Conservation (phyloP, 495 filamentous ascomycete genomes). For the Bacidia rubella region DNA sequence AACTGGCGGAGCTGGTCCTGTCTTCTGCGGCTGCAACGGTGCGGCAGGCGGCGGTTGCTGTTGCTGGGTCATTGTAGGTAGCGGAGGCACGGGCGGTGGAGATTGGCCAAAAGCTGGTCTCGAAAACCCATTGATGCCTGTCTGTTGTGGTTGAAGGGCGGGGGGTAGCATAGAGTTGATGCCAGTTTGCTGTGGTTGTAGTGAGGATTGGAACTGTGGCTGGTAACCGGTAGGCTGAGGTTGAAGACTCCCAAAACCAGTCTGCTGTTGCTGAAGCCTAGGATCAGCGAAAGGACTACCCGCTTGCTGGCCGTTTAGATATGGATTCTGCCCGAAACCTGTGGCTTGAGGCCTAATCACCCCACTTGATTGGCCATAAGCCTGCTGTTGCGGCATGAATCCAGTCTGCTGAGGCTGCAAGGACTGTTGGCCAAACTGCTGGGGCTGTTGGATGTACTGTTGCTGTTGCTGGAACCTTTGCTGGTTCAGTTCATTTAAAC, state of each 20-base stretch:
- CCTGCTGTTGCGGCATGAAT: conserved; percentile 25
- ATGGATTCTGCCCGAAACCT: conserved; percentile 33
- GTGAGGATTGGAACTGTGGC: conserved; percentile 38
- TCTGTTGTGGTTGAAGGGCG: conserved; percentile 40
- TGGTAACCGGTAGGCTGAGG: conserved; percentile 57
- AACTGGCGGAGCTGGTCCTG: conserved; percentile 81
- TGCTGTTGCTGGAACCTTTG: conserved; percentile 43
- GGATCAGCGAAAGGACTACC: conserved; percentile 43
- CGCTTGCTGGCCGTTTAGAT: conserved; percentile 31
- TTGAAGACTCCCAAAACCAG: conserved; percentile 44
- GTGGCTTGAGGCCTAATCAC: conserved; percentile 27
- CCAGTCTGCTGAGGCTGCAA: conserved; percentile 34
- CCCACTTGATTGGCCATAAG: conserved; percentile 1
- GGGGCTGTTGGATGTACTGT: conserved; percentile 27
- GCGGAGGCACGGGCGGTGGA: conserved; percentile 18
- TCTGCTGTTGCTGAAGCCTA: conserved; percentile 29
- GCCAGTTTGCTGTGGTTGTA: conserved; percentile 33
- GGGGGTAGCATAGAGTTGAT: conserved; percentile 46
- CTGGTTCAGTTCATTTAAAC: conserved; percentile 55
- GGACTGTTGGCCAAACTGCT: conserved; percentile 37
- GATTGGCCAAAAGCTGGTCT: conserved; percentile 16
- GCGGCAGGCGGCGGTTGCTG: conserved; percentile 41
- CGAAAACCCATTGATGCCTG: conserved; percentile 43
- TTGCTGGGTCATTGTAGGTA: conserved; percentile 28
- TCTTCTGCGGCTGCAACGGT: conserved; percentile 66